These are phyloP conservation scores for Phytophthora palmivora DNA, from an alignment of 352 stramenopile species.

Conservation along the genomic window DNA sequence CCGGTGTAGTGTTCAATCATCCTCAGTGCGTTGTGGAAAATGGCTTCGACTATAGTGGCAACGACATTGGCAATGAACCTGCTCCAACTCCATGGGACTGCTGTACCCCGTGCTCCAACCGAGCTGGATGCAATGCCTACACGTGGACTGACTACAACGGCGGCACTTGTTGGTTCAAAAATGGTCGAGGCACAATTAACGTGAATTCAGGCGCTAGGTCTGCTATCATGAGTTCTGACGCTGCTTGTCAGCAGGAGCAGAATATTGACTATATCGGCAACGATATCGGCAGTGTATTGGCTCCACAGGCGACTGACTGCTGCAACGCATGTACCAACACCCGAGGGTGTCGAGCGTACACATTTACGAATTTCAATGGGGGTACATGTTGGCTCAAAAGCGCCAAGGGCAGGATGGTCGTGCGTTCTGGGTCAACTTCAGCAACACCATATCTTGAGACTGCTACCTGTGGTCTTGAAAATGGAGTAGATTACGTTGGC, in stretches of 20 bases:
- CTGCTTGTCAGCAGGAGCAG: constrained; percentile 8
- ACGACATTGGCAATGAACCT: constrained; percentile 36
- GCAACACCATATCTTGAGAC: constrained; percentile 11
- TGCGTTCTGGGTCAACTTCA: constrained; percentile 16
- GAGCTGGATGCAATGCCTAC: constrained; percentile 42
- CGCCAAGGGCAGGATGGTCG: constrained; percentile 30
- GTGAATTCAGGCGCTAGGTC: constrained; percentile 32
- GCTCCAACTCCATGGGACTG: constrained; percentile 25
- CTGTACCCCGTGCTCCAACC: constrained; percentile 25
- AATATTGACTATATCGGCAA: constrained; percentile 31
- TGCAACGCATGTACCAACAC: constrained; percentile 23
- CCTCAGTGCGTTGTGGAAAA: constrained; percentile 32
- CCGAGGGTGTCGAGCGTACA: constrained; percentile 41
- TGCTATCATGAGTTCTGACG: constrained; percentile 12
- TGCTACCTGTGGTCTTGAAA: constrained; percentile 35
- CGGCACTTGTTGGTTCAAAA: constrained; percentile 48
- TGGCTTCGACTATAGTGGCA: constrained; percentile 40
- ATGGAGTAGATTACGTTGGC: constrained; percentile 31
- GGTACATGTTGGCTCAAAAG: too few species aligned
- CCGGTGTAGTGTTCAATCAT: constrained; percentile 21
- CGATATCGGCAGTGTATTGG: constrained; percentile 19
- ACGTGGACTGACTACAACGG: constrained; percentile 53
- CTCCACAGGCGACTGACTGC: constrained; percentile 21
- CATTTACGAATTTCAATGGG: constrained; percentile 36
- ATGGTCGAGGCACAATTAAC: constrained; percentile 25